Evolutionary conservation across 345 rosid genomes (phyloP).

Genomic region (Brassica rapa): DNA sequence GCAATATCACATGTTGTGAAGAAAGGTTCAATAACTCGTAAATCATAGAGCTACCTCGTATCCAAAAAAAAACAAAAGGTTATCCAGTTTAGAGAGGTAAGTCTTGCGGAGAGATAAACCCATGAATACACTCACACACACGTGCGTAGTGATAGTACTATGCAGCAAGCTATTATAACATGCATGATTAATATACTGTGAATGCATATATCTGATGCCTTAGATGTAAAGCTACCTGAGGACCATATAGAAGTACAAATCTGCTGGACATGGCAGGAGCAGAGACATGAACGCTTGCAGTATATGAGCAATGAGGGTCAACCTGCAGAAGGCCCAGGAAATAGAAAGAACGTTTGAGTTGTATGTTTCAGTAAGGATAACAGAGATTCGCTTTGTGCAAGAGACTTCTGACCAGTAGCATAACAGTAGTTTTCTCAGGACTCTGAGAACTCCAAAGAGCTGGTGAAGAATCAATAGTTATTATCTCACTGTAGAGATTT

Average conservation of each 20-base stretch:
- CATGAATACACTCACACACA: neutral
- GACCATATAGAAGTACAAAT: constrained; percentile 71
- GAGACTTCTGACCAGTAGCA: constrained; percentile 64
- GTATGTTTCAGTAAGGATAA: constrained; percentile 16
- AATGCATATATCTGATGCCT: constrained; percentile 7
- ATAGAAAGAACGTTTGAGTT: constrained; percentile 9
- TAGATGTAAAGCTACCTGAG: constrained; percentile 57
- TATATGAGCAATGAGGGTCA: constrained; percentile 97
- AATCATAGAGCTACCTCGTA: neutral
- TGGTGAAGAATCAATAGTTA: constrained; percentile 82
- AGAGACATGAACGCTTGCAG: constrained; percentile 63
- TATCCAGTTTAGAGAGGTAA: constrained; percentile 3
- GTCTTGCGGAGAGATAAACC: neutral
- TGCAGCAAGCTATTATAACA: constrained; percentile 8
- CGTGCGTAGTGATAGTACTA: neutral
- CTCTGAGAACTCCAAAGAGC: constrained; percentile 71
- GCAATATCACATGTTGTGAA: constrained; percentile 30
- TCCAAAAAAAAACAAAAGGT: neutral
- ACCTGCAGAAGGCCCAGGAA: constrained; percentile 55
- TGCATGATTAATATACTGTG: neutral
- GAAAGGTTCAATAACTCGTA: constrained; percentile 26
- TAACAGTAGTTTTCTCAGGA: constrained; percentile 70
- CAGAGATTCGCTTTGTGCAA: constrained; percentile 13
- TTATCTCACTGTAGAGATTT: constrained; percentile 62
- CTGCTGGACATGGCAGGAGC: constrained; percentile 69